Conservation (phyloP, 2,329 filamentous ascomycete genomes). For the Botryotinia calthae region DNA sequence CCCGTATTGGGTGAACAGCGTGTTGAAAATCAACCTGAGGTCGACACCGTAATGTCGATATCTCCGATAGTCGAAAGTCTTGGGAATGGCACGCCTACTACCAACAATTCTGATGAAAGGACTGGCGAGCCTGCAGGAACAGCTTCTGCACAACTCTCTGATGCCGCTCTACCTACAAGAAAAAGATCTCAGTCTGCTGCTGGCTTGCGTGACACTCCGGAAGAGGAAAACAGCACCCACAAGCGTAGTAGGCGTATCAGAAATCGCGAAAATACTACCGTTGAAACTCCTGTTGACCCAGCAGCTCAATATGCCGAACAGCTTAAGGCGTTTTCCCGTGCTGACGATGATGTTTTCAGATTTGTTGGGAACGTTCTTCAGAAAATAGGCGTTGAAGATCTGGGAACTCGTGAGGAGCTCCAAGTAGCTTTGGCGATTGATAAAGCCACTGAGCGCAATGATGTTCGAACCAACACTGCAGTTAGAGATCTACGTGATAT, state of each 20-base stretch:
- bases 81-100: slow-evolving; percentile 23
- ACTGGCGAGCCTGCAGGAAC: slow-evolving; percentile 28
- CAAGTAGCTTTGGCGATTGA: slow-evolving; percentile 32
- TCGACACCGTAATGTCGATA: slow-evolving; percentile 29
- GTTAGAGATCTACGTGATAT: slow-evolving; percentile 41
- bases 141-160: slow-evolving; percentile 29
- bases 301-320: slow-evolving; percentile 53
- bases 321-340: slow-evolving; percentile 42
- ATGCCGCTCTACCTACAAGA: slow-evolving; percentile 42
- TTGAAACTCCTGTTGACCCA: slow-evolving; percentile 50
- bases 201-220: slow-evolving; percentile 53
- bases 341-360: slow-evolving; percentile 36
- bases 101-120: slow-evolving; percentile 26
- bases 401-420: slow-evolving; percentile 34
- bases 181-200: slow-evolving; percentile 63
- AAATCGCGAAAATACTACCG: slow-evolving; percentile 54
- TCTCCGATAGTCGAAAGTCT: slow-evolving; percentile 29
- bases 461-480: slow-evolving; percentile 33
- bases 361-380: slow-evolving; percentile 34
- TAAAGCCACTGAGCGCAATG: slow-evolving; percentile 23
- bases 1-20: not conserved
- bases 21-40: slow-evolving; percentile 33
- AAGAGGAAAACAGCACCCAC: slow-evolving; percentile 56
- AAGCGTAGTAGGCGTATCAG: slow-evolving; percentile 66
- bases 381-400: slow-evolving; percentile 36